Percentiles rank a stretch among this genome's conserved stretches.
These are phyloP conservation scores for Lotmaria passim DNA, from an alignment of 208 protist species.

Conservation along the genomic window DNA sequence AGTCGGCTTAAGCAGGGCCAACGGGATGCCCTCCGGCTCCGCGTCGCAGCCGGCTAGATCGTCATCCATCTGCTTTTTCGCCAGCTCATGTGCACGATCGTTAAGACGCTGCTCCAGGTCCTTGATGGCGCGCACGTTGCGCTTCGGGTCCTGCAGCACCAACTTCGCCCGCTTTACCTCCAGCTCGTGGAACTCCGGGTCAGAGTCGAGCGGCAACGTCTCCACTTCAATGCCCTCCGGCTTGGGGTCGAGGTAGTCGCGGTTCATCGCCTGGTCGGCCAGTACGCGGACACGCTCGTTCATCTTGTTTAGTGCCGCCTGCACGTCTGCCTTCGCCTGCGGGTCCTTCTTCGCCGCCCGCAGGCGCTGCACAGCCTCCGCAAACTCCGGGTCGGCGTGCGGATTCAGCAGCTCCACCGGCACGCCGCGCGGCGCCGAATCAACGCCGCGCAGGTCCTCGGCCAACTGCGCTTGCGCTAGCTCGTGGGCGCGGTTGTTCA, in stretches of 20 bases:
- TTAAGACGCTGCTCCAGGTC: conserved; percentile 75
- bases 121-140: conserved; percentile 48
- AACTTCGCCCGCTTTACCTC: conserved; percentile 77
- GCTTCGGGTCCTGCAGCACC: conserved; percentile 65
- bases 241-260: conserved; percentile 71
- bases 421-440: conserved; percentile 56
- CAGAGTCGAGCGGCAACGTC: conserved; percentile 53
- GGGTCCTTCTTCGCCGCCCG: conserved; percentile 52
- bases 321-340: conserved; percentile 30
- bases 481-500: conserved; percentile 72
- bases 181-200: conserved; percentile 59
- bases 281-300: conserved; percentile 61
- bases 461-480: conserved; percentile 64
- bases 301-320: conserved; percentile 50
- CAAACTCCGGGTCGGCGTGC: conserved; percentile 66
- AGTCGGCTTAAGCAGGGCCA: conserved; percentile 57
- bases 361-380: conserved; percentile 47
- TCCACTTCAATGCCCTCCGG: conserved; percentile 71
- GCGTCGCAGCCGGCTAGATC: conserved; percentile 64
- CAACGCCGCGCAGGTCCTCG: conserved; percentile 62
- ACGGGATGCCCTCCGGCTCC: conserved; percentile 70
- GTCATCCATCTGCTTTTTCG: conserved; percentile 56
- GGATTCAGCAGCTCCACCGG: conserved; percentile 61
- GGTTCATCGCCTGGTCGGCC: conserved; percentile 47
- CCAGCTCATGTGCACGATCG: conserved; percentile 74